These are phyloP conservation scores for Neurospora sp. DNA, from an alignment of 495 filamentous ascomycete species.

Conservation along the genomic window DNA sequence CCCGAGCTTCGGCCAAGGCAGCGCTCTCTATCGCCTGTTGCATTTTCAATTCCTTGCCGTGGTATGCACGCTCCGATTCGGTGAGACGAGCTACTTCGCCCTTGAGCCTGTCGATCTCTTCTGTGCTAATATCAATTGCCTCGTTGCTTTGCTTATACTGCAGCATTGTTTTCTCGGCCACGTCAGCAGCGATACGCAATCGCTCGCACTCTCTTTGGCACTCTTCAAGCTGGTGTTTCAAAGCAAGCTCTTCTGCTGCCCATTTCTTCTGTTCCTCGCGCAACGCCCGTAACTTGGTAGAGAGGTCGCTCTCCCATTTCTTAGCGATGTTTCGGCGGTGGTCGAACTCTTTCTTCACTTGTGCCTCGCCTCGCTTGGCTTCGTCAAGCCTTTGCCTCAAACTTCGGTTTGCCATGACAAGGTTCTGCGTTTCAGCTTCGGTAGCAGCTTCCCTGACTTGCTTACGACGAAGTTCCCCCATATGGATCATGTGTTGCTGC, in stretches of 20 bases:
- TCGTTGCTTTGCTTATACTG: constrained; percentile 47
- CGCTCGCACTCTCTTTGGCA: constrained; percentile 42
- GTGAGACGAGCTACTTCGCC: constrained; percentile 48
- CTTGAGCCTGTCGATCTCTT: constrained; percentile 49
- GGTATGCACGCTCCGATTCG: constrained; percentile 43
- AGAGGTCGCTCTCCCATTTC: constrained; percentile 60
- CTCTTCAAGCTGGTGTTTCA: constrained; percentile 44
- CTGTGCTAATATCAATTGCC: constrained; percentile 45
- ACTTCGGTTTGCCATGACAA: constrained; percentile 62
- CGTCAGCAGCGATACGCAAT: constrained; percentile 47
- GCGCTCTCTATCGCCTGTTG: constrained; percentile 39
- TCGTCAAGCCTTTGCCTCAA: constrained; percentile 58
- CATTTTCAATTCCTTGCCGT: constrained; percentile 47
- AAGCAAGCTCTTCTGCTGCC: constrained; percentile 39
- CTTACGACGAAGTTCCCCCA: constrained; percentile 57
- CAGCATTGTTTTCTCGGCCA: constrained; percentile 51
- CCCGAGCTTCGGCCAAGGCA: constrained; percentile 40
- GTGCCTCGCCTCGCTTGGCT: constrained; percentile 50
- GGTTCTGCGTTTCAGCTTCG: constrained; percentile 66
- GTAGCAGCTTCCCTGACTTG: constrained; percentile 58
- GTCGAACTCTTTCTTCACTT: constrained; percentile 54
- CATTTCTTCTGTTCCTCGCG: constrained; percentile 61
- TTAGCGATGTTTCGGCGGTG: constrained; percentile 54
- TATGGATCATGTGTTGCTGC: constrained; percentile 63
- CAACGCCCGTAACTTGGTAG: constrained; percentile 45